A percentile compares a stretch with the other conserved stretches of the same genome.
Evolutionary conservation across 257 asterid genomes (phyloP).

Genomic region (Coffea eugenioides): DNA sequence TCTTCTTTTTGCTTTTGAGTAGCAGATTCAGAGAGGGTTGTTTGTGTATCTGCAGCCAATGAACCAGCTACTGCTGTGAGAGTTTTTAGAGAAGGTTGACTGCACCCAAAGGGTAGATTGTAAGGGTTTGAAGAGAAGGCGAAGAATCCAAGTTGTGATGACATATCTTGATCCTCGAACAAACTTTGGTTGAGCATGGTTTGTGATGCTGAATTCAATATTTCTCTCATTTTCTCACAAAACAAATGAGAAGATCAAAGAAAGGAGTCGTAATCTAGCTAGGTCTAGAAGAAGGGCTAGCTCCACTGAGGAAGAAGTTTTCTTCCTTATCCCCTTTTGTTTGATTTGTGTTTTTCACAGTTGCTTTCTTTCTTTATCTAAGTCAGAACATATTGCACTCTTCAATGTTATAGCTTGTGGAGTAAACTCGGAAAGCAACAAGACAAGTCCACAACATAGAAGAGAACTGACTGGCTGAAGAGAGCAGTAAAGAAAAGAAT

Average conservation of each 20-base stretch:
- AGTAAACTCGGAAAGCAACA: not conserved
- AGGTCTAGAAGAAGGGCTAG: conserved; percentile 14
- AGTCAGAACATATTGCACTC: not conserved
- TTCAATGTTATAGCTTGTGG: not conserved
- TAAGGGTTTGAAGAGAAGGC: conserved; percentile 43
- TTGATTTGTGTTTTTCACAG: not conserved
- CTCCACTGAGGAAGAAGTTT: conserved; percentile 3
- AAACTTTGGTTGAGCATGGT: conserved; percentile 55
- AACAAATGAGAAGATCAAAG: not conserved
- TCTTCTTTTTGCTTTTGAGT: conserved; percentile 40
- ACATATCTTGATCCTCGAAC: conserved; percentile 67
- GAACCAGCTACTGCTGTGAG: conserved; percentile 32
- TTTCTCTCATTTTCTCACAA: conserved; percentile 6
- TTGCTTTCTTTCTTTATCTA: not conserved
- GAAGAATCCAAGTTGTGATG: conserved; percentile 61
- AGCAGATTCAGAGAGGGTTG: conserved; percentile 34
- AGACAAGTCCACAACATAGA: not conserved
- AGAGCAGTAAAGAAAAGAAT: no score
- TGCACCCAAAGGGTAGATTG: conserved; percentile 43
- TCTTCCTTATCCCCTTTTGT: conserved; percentile 4
- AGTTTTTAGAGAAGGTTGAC: conserved; percentile 43
- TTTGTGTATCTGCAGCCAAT: conserved; percentile 16
- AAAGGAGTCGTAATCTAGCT: conserved; percentile 13
- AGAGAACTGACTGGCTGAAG: no score
- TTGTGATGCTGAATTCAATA: conserved; percentile 34